Evolutionary conservation across 345 rosid genomes (phyloP).

Genomic region (Syzygium aqueum): DNA sequence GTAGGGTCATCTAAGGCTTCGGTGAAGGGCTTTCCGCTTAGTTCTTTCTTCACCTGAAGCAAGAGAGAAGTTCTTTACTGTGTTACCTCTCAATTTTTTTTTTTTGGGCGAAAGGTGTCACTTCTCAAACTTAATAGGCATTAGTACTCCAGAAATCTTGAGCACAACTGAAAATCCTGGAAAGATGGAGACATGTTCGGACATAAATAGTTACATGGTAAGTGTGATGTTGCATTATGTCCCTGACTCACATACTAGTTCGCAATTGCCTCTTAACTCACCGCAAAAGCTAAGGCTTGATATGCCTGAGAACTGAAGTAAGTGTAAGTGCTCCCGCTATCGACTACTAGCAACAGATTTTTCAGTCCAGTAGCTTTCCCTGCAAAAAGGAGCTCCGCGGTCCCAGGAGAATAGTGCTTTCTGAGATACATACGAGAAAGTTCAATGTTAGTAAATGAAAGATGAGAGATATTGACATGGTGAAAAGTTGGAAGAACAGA

Average conservation of each 20-base stretch:
- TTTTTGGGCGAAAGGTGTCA: neutral
- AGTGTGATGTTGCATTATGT: neutral
- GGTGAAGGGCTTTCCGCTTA: slow-evolving; percentile 40
- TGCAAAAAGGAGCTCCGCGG: slow-evolving; percentile 51
- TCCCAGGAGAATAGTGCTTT: slow-evolving; percentile 72
- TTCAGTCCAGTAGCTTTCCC: slow-evolving; percentile 54
- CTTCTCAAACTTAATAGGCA: neutral
- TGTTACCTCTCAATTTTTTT: neutral
- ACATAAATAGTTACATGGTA: neutral
- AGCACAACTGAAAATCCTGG: neutral
- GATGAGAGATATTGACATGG: neutral
- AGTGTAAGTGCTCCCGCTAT: slow-evolving; percentile 94
- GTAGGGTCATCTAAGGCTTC: slow-evolving; percentile 61
- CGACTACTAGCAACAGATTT: slow-evolving; percentile 45
- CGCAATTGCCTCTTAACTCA: slow-evolving; percentile 18
- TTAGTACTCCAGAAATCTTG: neutral
- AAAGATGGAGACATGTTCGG: neutral
- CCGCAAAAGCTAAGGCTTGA: slow-evolving; percentile 36
- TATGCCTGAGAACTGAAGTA: slow-evolving; percentile 63
- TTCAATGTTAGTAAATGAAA: neutral
- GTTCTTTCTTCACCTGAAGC: slow-evolving; percentile 42
- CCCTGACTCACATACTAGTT: neutral
- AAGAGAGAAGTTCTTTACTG: neutral
- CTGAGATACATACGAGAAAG: slow-evolving; percentile 23
- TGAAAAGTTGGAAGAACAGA: neutral